Conservation (phyloP, 495 filamentous ascomycete genomes). For the Pyronema domesticum region DNA sequence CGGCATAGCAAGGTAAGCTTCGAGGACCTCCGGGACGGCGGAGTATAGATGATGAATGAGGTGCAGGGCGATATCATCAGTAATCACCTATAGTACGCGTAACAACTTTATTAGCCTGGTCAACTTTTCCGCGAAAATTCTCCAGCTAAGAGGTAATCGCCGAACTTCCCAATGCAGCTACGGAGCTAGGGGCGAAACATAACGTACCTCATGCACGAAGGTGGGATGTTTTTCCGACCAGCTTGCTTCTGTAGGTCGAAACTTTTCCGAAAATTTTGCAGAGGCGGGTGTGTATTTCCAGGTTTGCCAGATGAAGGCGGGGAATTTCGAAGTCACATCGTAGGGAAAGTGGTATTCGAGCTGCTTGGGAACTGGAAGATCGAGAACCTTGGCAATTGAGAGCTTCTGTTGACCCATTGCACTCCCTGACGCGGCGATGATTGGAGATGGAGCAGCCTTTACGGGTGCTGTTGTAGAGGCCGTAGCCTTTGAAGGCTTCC, state of each 20-base stretch:
- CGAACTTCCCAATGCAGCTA: neutral
- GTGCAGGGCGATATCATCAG: constrained; percentile 67
- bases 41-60: constrained; percentile 74
- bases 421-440: neutral
- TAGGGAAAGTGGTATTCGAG: constrained; percentile 89
- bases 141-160: neutral
- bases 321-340: constrained; percentile 70
- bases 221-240: constrained; percentile 81
- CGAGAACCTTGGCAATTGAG: constrained; percentile 13
- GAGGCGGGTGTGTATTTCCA: constrained; percentile 83
- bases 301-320: constrained; percentile 97
- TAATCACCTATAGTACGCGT: constrained; percentile 41
- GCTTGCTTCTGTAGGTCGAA: constrained; percentile 67
- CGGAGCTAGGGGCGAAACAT: neutral
- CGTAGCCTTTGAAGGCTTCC: no score
- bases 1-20: constrained; percentile 74
- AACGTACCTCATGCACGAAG: constrained; percentile 62
- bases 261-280: constrained; percentile 53
- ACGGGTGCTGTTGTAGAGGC: no score
- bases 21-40: constrained; percentile 73
- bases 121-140: neutral
- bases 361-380: constrained; percentile 49
- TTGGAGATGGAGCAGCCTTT: no score
- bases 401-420: constrained; percentile 16
- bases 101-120: neutral